A percentile compares a stretch with the other conserved stretches of the same genome.
These are phyloP conservation scores for Clarireedia paspali DNA, from an alignment of 2,329 filamentous ascomycete species.

Conservation along the genomic window DNA sequence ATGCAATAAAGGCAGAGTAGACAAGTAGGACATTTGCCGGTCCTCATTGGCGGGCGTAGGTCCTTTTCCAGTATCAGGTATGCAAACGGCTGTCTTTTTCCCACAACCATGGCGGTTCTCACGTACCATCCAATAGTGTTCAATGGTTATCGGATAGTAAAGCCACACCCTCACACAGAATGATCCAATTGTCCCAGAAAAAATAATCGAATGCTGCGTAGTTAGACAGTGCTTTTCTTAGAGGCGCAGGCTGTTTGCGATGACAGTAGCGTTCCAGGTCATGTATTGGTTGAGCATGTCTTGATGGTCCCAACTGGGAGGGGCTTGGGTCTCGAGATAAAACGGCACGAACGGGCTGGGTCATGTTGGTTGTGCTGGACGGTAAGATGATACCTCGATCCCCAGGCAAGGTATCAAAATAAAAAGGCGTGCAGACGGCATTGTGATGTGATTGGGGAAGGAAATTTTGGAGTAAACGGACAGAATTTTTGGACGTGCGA, in stretches of 20 bases:
- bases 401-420: not conserved
- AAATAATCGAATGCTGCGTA: not conserved
- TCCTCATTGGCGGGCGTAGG: not conserved
- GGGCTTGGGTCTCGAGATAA: not conserved
- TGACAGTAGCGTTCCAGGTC: not conserved
- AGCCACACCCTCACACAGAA: not conserved
- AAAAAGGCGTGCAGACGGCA: not conserved
- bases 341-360: not conserved
- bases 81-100: not conserved
- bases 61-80: not conserved
- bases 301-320: not conserved
- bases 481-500: not conserved
- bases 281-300: not conserved
- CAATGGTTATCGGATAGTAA: not conserved
- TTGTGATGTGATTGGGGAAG: not conserved
- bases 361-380: not conserved
- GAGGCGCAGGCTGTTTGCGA: not conserved
- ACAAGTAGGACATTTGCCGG: not conserved
- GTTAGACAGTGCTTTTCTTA: not conserved
- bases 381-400: not conserved
- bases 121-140: not conserved
- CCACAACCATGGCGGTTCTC: not conserved
- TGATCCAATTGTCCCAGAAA: not conserved
- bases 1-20: constrained; percentile 1
- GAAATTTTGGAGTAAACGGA: not conserved